Conservation (phyloP, 148 eudicot species). For the Heliosperma pusillum region DNA sequence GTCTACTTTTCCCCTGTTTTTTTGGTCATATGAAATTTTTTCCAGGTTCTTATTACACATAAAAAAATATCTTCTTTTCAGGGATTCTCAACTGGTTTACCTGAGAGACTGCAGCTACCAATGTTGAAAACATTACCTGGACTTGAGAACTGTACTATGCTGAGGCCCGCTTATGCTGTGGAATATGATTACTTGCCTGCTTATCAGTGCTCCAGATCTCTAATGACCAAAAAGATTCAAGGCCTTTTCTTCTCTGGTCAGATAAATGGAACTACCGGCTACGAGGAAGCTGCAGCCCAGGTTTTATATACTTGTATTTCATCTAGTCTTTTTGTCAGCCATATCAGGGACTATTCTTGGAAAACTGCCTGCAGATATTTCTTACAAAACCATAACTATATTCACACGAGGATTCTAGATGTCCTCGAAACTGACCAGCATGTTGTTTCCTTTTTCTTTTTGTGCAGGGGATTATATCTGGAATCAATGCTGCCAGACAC, state of each 20-base stretch:
- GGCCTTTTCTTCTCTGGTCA: slow-evolving; percentile 99
- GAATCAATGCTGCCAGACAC: slow-evolving; percentile 96
- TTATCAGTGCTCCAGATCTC: slow-evolving; percentile 92
- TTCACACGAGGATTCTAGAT: background rate
- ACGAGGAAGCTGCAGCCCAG: slow-evolving; percentile 99
- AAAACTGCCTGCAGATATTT: background rate
- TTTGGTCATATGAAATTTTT: background rate
- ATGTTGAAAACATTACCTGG: slow-evolving; percentile 90
- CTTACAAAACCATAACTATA: slow-evolving; percentile 8
- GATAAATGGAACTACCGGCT: slow-evolving; percentile 98
- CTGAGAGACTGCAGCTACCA: slow-evolving; percentile 92
- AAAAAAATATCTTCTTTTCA: slow-evolving; percentile 22
- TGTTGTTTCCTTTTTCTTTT: slow-evolving; percentile 19
- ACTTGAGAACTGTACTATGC: slow-evolving; percentile 91
- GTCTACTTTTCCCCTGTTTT: background rate
- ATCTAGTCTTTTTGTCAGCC: background rate
- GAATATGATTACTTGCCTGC: slow-evolving; percentile 98
- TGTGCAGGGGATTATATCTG: slow-evolving; percentile 85
- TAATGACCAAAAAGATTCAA: slow-evolving; percentile 93
- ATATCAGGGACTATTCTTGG: background rate
- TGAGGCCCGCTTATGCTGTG: slow-evolving; percentile 98
- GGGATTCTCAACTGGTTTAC: slow-evolving; percentile 99
- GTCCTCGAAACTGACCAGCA: slow-evolving; percentile 6
- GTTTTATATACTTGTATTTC: slow-evolving; percentile 30
- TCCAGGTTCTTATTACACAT: background rate